Base-by-base conservation (phyloP, 169 alveolate species). In the Plasmodium billcollinsi region DNA sequence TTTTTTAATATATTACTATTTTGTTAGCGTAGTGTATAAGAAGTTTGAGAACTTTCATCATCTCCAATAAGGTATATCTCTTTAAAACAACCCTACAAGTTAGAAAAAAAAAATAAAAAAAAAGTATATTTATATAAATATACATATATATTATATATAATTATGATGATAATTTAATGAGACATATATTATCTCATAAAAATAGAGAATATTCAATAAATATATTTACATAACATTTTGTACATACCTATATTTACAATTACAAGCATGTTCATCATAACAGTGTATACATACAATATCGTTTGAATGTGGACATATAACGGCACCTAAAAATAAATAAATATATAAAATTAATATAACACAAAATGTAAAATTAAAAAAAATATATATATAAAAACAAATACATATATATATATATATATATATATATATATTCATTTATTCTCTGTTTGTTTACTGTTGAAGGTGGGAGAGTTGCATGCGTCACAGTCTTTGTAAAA, bases 401-500 rank as follows among this genome's bases (percentile, higher is more conserved):
- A 11, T 61, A 20, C 0, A 26, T 20, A 61, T 20, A 61, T 61
- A 61, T n/a, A 26, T 29, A 65, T 65, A 65, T 65, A 65, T 24
- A 29, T 26, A 65, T 65, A 26, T 26, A 12, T 65, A 54, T 54
- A 1, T 3, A 62, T 62, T 62, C 8, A 9, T 21, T 62, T 56
- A 54, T 54, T 39, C 18, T 6, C 3, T 43, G 26, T 26, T 24
- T 39, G 3, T 47, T 74, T 74, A 74, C 88, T 74, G 63, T 74
- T 74, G 61, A 74, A 74, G 9, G 88, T 74, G 18, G 88, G 88
- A 11, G 88, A 61, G 52, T 74, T 74, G 21, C 88, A 74, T 43
- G 74, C 88, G 47, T 74, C 88, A 67, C 88, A 74, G 20, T 74
- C 88, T 59, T 74, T 74, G 33, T 74, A 74, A 74, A 74, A 74